Base-by-base conservation (phyloP, 768 basidiomycete genomes). In the Fomitopsis pulvina region DNA sequence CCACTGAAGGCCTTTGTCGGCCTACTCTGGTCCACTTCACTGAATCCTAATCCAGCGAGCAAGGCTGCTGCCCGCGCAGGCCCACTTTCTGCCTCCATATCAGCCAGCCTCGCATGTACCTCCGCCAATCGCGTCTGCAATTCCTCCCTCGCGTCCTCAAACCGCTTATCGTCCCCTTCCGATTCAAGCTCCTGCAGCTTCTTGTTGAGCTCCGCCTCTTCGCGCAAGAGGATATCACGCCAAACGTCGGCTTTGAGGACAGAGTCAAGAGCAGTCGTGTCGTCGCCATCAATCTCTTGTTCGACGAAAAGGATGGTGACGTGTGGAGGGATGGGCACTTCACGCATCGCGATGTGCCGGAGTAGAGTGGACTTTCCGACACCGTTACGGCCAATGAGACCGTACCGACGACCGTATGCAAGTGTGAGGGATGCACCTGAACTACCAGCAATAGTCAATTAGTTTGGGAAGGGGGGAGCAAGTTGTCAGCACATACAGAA, bases 161-260 rank as follows among this genome's bases (percentile, higher is more conserved):
- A 82, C 14, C 84, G 77, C 56, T 85, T 87, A 44, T 89, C 88
- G 53, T 89, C 87, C 4, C 80, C 77, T 58, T 87, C 81, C 21
- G 66, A 66, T 51, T 96, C 92, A 11, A 95, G 74, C 52, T 76
- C 79, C 0, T 78, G 67, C 2, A 98, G 76, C 53, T 79, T 77
- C 0, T 76, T 77, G 59, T 94, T 93, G 40, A 97, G 72, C 20
- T 74, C 68, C 0, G 69, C 69, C 66, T 98, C 94, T 61, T 99
- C 92, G 48, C 83, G 86, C 44, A 96, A 68, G 16, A 97, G 74
- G 56, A 91, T 87, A 60, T 95, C 93, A 63, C 95, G 78, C 92
- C 96, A 98, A 27, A 99, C 96, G 63, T 99, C 96, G n/a, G 96
- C 96, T 66, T 94, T 92, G n/a, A 99, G 76, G 20, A 99, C 96